A percentile compares a stretch with the other conserved stretches of the same genome.
These are phyloP conservation scores for Rutidosis leptorrhynchoides DNA, from an alignment of 129 eudicot species.

Conservation along the genomic window DNA sequence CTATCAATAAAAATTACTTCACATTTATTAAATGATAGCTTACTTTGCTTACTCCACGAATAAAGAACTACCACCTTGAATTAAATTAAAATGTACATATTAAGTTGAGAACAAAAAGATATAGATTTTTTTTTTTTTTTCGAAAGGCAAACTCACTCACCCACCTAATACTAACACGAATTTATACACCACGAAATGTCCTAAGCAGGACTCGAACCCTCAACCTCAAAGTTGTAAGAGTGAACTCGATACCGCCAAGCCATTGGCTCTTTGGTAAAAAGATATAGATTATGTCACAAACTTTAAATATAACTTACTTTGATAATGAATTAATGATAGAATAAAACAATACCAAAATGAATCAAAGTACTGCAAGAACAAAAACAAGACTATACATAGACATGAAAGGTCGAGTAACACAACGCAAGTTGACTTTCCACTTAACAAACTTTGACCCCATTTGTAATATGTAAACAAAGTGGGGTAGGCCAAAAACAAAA, in stretches of 20 bases:
- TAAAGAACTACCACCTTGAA: neutral
- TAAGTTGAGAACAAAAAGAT: neutral
- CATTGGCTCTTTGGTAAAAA: no score
- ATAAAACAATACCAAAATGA: neutral
- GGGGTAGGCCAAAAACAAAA: conserved; percentile 14
- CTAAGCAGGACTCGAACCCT: no score
- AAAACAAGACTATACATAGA: conserved; percentile 19
- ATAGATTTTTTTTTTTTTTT: no score
- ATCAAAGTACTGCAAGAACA: conserved; percentile 2
- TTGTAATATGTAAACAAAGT: conserved; percentile 14
- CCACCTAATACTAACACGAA: no score
- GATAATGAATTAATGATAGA: neutral
- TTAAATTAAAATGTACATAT: neutral
- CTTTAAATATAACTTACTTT: no score
- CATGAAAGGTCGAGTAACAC: conserved; percentile 32
- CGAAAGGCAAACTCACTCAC: no score
- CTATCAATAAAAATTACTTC: no score
- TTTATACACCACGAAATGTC: no score
- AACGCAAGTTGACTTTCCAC: conserved; percentile 52
- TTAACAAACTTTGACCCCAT: conserved; percentile 20
- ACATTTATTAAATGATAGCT: neutral
- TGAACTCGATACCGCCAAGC: no score
- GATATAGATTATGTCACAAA: neutral
- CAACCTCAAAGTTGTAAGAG: no score
- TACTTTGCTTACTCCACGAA: neutral